A percentile compares a stretch with the other conserved stretches of the same genome.
Conservation (phyloP, 2,329 filamentous ascomycete genomes). For the Ophiostoma sp. region DNA sequence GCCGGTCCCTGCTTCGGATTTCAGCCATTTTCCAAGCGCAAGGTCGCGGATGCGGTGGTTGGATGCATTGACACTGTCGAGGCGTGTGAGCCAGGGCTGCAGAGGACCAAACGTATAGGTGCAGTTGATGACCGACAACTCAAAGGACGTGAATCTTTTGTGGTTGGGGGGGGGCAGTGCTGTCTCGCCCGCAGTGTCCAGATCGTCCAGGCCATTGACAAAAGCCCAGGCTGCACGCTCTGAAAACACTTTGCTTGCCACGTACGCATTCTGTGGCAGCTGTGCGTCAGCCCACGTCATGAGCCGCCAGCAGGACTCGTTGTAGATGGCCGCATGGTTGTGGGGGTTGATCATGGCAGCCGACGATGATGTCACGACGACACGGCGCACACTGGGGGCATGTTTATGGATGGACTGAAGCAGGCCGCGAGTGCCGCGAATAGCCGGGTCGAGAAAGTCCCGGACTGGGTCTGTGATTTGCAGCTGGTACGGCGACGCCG, state of each 20-base stretch:
- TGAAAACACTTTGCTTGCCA: conserved; percentile 54
- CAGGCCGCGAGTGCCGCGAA: conserved; percentile 48
- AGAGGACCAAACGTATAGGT: conserved; percentile 60
- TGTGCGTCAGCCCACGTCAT: conserved; percentile 37
- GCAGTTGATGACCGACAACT: conserved; percentile 56
- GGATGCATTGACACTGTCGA: conserved; percentile 65
- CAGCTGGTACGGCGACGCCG: conserved; percentile 68
- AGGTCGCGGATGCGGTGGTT: conserved; percentile 62
- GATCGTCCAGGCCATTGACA: conserved; percentile 36
- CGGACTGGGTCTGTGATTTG: conserved; percentile 48
- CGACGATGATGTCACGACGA: conserved; percentile 52
- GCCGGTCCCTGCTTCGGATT: conserved; percentile 29
- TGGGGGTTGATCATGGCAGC: conserved; percentile 40
- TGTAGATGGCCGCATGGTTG: conserved; percentile 37
- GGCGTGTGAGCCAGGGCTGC: conserved; percentile 56
- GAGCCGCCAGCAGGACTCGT: conserved; percentile 39
- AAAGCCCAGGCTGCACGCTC: conserved; percentile 64
- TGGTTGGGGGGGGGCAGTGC: not conserved
- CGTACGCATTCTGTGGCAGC: conserved; percentile 32
- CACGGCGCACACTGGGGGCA: conserved; percentile 53
- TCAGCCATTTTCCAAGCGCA: conserved; percentile 56
- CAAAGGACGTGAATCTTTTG: conserved; percentile 39
- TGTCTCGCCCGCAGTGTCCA: conserved; percentile 39
- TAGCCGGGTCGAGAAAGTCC: conserved; percentile 51
- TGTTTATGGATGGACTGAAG: conserved; percentile 44